Percentiles rank a stretch among this genome's conserved stretches.
Conservation (phyloP, 257 asterid genomes). For the Verbena officinalis region DNA sequence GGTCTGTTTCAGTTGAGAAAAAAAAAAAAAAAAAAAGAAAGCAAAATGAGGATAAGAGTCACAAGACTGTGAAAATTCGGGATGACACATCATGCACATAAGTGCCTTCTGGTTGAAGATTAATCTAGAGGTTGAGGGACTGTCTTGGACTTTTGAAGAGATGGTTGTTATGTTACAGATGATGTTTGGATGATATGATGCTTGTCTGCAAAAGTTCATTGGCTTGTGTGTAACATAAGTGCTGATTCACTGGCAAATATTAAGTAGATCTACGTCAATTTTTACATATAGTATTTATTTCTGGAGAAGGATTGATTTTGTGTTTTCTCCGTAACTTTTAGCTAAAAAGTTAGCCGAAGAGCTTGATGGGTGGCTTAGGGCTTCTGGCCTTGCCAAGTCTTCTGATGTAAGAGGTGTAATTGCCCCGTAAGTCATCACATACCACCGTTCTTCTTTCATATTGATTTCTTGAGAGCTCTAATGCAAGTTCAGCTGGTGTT, state of each 20-base stretch:
- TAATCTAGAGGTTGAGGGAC: no score
- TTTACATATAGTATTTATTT: neutral
- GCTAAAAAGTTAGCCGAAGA: conserved; percentile 72
- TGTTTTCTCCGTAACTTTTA: conserved; percentile 33
- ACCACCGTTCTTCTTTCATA: conserved; percentile 12
- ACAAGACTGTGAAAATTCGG: neutral
- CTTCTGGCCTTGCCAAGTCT: conserved; percentile 64
- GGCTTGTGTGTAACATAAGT: neutral
- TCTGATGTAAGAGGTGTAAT: conserved; percentile 91
- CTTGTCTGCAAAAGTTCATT: conserved; percentile 2
- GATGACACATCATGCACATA: no score
- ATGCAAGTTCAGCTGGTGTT: conserved; percentile 27
- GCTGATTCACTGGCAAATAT: conserved; percentile 4
- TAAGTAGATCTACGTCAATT: neutral
- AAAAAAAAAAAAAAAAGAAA: neutral
- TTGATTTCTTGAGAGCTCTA: conserved; percentile 12
- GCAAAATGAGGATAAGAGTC: neutral
- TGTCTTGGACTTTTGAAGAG: no score
- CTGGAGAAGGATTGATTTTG: conserved; percentile 21
- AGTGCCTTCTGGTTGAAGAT: no score
- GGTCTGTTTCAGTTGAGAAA: neutral
- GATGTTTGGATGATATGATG: neutral
- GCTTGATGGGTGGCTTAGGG: conserved; percentile 87
- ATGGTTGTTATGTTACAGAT: neutral
- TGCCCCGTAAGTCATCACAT: conserved; percentile 82